Evolutionary conservation across 179 eudicot genomes (phyloP), one percentile per base, ranked within the genome.

Genomic region (Corrigiola litoralis): DNA sequence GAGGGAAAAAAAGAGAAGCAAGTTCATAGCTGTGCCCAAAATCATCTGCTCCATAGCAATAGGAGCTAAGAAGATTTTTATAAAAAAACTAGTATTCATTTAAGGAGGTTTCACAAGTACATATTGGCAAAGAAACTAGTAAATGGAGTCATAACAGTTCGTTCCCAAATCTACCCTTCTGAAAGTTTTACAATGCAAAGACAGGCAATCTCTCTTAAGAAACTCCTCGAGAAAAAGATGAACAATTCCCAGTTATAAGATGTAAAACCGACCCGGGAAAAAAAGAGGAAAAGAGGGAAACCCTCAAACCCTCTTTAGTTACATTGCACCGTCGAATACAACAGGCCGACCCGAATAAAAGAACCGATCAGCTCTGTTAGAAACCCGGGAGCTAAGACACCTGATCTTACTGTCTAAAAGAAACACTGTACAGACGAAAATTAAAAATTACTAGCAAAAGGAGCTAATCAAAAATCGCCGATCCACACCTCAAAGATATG

Each of bases 271-370:
- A 60, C 58, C 61, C 32, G 27, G 8, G 20, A 51, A 69, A 59
- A 60, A 58, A 32, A 21, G 7, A 31, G 47, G 20, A 40, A 44
- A 65, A 24, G 50, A 40, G 56, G 23, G 48, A 40, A 16, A 38
- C 55, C 61, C 56, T 48, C 59, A 37, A 37, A 57, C 44, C 77
- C 60, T 32, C 37, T 27, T 29, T 48, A 62, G 78, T 68, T 61
- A 36, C 45, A 50, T 11, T 25, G 53, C 69, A 64, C 63, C 38
- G 25, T 70, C 60, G n/a, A 59, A 65, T 67, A 72, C 81, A 66
- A 67, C 83, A 77, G 80, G 87, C 85, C 64, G 86, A 45, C 77
- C 90, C 87, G 69, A 56, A 70, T 63, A 61, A 82, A 83, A 85
- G 82, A 67, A 63, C 77, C 79, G 81, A 84, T 59, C 78, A 72